phyloP scores from a whole-genome alignment of 2,329 filamentous ascomycete genomes.

The Trichothecium roseum region DNA sequence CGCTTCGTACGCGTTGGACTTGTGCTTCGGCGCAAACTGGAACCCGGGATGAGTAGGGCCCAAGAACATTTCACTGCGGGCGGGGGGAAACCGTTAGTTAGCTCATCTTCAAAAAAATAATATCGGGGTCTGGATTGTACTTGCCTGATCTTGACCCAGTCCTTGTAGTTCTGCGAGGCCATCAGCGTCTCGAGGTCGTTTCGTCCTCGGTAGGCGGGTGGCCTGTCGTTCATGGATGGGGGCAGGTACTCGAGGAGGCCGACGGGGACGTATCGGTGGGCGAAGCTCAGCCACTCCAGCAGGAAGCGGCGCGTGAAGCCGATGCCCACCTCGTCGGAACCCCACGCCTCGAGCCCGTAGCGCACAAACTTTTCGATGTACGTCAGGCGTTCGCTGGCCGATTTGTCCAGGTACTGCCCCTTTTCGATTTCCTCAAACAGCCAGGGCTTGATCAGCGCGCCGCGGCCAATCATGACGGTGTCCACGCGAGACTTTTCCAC shows the following conservation, averaged over 20 bases:
- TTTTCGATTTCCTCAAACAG: constrained; percentile 92
- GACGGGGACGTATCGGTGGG: constrained; percentile 81
- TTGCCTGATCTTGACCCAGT: constrained; percentile 98
- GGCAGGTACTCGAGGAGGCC: constrained; percentile 83
- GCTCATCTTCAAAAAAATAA: not conserved
- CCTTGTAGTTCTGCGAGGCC: constrained; percentile 81
- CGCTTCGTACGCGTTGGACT: constrained; percentile 81
- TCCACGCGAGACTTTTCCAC: constrained; percentile 73
- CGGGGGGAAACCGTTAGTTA: constrained; percentile 6
- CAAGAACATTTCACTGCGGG: constrained; percentile 84
- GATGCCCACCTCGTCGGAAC: constrained; percentile 86
- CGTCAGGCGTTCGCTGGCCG: constrained; percentile 70
- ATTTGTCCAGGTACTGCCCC: constrained; percentile 93
- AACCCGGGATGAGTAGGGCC: constrained; percentile 85
- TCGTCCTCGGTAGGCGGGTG: constrained; percentile 72
- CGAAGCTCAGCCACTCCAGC: constrained; percentile 92
- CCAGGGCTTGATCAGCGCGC: constrained; percentile 96
- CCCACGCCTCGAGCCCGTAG: constrained; percentile 91
- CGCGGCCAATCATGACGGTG: constrained; percentile 93
- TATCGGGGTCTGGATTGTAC: constrained; percentile 17
- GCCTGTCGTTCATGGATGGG: constrained; percentile 78
- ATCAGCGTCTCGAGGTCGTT: constrained; percentile 92
- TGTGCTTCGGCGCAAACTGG: constrained; percentile 95
- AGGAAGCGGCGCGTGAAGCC: constrained; percentile 86
- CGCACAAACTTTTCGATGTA: constrained; percentile 85